A percentile compares a stretch with the other conserved stretches of the same genome.
These are phyloP conservation scores for Leptomonas pyrrhocoris DNA, from an alignment of 208 protist genomes.

Conservation along the genomic window DNA sequence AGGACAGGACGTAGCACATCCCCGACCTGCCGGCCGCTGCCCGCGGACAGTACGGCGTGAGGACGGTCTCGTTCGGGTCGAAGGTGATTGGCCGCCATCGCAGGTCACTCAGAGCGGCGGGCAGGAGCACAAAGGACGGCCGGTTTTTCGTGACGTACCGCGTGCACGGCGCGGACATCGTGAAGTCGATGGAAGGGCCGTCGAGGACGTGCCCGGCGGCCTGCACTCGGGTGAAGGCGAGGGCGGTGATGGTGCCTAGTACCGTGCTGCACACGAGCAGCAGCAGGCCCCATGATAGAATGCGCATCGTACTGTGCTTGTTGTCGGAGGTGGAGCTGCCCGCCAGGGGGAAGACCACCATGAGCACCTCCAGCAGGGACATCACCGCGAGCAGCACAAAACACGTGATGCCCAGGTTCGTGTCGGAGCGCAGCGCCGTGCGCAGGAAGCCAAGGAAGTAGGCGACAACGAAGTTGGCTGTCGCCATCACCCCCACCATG, in stretches of 20 bases:
- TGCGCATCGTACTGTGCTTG: slow-evolving; percentile 69
- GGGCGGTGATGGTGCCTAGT: slow-evolving; percentile 66
- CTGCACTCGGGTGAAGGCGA: slow-evolving; percentile 80
- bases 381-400: slow-evolving; percentile 64
- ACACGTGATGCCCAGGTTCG: slow-evolving; percentile 51
- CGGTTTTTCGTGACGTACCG: slow-evolving; percentile 36
- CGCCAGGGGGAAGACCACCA: slow-evolving; percentile 77
- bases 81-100: slow-evolving; percentile 83
- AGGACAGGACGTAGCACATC: slow-evolving; percentile 73
- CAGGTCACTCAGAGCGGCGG: slow-evolving; percentile 66
- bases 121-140: slow-evolving; percentile 73
- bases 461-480: slow-evolving; percentile 74
- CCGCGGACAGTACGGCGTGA: slow-evolving; percentile 57
- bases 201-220: slow-evolving; percentile 53
- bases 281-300: slow-evolving; percentile 77
- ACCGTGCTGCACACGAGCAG: slow-evolving; percentile 65
- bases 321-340: slow-evolving; percentile 34
- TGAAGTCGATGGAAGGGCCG: slow-evolving; percentile 65
- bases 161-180: slow-evolving; percentile 48
- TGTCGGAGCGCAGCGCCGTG: slow-evolving; percentile 64
- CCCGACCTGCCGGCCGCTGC: neutral
- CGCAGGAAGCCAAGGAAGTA: slow-evolving; percentile 76
- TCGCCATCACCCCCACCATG: slow-evolving; percentile 56
- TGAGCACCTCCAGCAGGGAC: slow-evolving; percentile 65
- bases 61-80: slow-evolving; percentile 33